Evolutionary conservation across 225 moss, liverwort and hornwort species (phyloP), one percentile per base, ranked within the genome.

Genomic region (Sphagnum tenellum): DNA sequence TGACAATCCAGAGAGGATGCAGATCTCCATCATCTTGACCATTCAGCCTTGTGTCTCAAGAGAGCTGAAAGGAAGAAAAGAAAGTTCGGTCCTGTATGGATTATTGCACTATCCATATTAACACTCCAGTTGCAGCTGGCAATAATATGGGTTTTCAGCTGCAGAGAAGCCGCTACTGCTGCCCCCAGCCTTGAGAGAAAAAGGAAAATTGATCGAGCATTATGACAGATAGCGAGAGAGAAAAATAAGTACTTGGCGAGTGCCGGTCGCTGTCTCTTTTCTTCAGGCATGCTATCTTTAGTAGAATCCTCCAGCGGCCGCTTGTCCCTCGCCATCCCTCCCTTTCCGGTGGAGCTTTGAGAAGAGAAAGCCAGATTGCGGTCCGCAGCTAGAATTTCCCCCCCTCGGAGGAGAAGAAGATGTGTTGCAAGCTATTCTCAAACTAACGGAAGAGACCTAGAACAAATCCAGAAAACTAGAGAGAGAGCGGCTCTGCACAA

Each of bases 281-380:
- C 92, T 0, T 88, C 92, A 5, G 88, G 89, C 83, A 82, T 77
- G 46, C 77, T 87, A 49, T 92, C 89, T 60, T 70, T 70, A 3
- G 83, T 61, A 10, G 67, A 75, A 60, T 87, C 85, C 58, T 85
- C 75, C 49, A 86, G 61, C 6, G 91, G 79, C 8, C 89, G 81
- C 72, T 92, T 92, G 70, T 92, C 89, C 57, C 83, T 87, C 45
- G 81, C 78, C 92, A 92, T 92, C 8, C 72, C 69, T 58, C 63
- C 77, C 71, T 77, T 64, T 66, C 71, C 47, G 64, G 71, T 73
- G 54, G 77, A 77, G 68, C 80, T 81, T 63, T 71, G 73, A 45
- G 80, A 70, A 44, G 80, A 81, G 69, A 74, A 81, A 57, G 76
- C 77, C 80, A 81, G 74, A 63, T 72, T 75, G 75, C 55, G 65